phyloP scores from a whole-genome alignment of 305 asterid genomes.

The Lippia alba region DNA sequence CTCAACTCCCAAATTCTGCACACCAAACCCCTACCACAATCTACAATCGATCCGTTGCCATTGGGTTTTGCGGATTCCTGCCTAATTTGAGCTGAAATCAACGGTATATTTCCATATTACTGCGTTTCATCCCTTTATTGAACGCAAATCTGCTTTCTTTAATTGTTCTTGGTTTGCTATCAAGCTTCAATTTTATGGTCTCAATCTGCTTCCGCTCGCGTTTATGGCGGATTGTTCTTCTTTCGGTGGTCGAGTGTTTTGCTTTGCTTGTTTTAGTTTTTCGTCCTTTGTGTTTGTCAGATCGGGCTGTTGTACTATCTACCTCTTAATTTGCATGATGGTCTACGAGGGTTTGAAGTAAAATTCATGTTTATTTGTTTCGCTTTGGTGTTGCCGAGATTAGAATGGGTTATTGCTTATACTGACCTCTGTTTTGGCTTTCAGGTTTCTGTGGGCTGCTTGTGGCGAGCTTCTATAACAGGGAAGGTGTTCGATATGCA shows the following conservation, averaged over 20 bases:
- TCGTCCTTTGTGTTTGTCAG: slow-evolving; percentile 22
- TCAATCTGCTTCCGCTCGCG: slow-evolving; percentile 9
- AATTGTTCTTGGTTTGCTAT: not conserved
- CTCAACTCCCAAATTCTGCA: slow-evolving; percentile 19
- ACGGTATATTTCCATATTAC: slow-evolving; percentile 19
- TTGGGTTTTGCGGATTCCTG: slow-evolving; percentile 19
- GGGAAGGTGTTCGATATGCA: slow-evolving; percentile 38
- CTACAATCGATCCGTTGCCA: slow-evolving; percentile 22
- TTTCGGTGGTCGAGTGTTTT: slow-evolving; percentile 16
- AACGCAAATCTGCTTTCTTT: not conserved
- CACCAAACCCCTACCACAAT: not conserved
- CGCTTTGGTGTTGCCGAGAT: slow-evolving; percentile 19
- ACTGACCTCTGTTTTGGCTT: slow-evolving; percentile 14
- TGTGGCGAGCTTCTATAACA: slow-evolving; percentile 15
- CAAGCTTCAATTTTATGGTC: not conserved
- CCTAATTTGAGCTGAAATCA: slow-evolving; percentile 10
- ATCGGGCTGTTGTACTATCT: slow-evolving; percentile 31
- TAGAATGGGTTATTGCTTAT: slow-evolving; percentile 11
- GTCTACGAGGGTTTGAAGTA: slow-evolving; percentile 21
- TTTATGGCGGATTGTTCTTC: slow-evolving; percentile 7
- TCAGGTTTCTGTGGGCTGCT: slow-evolving; percentile 34
- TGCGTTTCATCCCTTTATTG: not conserved
- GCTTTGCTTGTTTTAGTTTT: not conserved
- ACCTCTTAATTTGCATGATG: slow-evolving; percentile 23
- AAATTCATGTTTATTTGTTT: not conserved